phyloP scores from a whole-genome alignment of 192 early-diverging fungal genomes.

The Backusella morwellensis region DNA sequence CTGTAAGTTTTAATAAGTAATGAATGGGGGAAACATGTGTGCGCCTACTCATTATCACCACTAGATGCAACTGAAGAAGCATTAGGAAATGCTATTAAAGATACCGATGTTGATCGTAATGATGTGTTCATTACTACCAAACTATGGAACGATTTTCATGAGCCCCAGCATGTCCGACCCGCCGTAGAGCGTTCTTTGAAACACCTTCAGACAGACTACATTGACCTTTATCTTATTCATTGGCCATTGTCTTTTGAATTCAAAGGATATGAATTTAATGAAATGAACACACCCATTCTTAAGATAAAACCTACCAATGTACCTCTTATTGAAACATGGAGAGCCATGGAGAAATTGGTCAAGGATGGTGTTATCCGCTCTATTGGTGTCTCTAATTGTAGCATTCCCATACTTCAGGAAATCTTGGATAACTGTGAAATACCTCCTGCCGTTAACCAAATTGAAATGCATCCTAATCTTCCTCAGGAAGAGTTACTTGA shows the following conservation, averaged over 20 bases:
- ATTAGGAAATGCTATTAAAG: conserved; percentile 58
- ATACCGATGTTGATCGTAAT: conserved; percentile 50
- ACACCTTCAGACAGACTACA: conserved; percentile 69
- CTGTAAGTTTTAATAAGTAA: conserved; percentile 15
- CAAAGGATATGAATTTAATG: conserved; percentile 23
- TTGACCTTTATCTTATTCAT: conserved; percentile 86
- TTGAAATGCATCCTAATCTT: conserved; percentile 52
- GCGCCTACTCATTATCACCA: neutral
- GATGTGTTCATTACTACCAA: conserved; percentile 69
- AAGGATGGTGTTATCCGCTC: conserved; percentile 56
- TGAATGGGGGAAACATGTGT: no score
- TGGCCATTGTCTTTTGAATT: conserved; percentile 69
- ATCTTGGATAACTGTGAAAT: conserved; percentile 61
- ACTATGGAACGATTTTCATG: conserved; percentile 45
- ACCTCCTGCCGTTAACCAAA: conserved; percentile 71
- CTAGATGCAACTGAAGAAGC: conserved; percentile 65
- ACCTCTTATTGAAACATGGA: conserved; percentile 60
- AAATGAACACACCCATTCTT: conserved; percentile 27
- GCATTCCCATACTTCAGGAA: conserved; percentile 52
- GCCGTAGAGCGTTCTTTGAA: conserved; percentile 66
- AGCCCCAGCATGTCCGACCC: conserved; percentile 58
- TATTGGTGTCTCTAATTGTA: conserved; percentile 82
- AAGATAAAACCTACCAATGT: conserved; percentile 33
- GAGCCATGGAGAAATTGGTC: conserved; percentile 71
- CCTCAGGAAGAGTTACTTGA: conserved; percentile 56